Base-by-base conservation (phyloP, 164 flowering plant species). In the Brasenia schreberi region DNA sequence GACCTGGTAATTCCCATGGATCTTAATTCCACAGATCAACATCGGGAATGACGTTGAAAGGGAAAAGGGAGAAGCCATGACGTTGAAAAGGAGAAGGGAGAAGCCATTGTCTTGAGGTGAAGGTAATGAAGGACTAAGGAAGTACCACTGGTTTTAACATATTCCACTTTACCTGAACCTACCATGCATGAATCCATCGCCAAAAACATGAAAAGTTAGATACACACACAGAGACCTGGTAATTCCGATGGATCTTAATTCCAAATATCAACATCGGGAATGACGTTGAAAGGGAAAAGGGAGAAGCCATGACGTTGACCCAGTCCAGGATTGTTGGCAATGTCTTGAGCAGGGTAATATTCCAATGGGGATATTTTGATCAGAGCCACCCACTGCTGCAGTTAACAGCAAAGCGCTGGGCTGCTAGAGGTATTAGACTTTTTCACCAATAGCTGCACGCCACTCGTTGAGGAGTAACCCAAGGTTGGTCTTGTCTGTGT, bases 101-200 rank as follows among this genome's bases (percentile, higher is more conserved):
- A n/a, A n/a, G n/a, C n/a, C n/a, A n/a, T n/a, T n/a, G n/a, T n/a
- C n/a, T n/a, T n/a, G n/a, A n/a, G n/a, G n/a, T n/a, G n/a, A n/a
- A n/a, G n/a, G n/a, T 79, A 79, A 42, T 79, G 74, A 59, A 71
- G 69, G 78, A 59, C 89, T 82, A 74, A 86, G 89, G 67, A 91
- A 91, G 45, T 86, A 91, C 94, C 96, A 91, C 73, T 91, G 87
- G 64, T 66, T 59, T 89, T 93, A 90, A 68, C 75, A 72, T 73
- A 49, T 19, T 65, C 95, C 86, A 52, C 52, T 6, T 6, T 10
- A 44, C 10, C 10, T 56, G 67, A 49, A 9, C 10, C 12, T 64
- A 7, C 27, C 12, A 43, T 19, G 60, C 4, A 65, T 59, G 19
- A 5, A 42, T 33, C 16, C 58, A 44, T 6, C 5, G 0, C 7